A percentile compares a stretch with the other conserved stretches of the same genome.
These are phyloP conservation scores for Mycena floridula DNA, from an alignment of 768 basidiomycete species.

Conservation along the genomic window DNA sequence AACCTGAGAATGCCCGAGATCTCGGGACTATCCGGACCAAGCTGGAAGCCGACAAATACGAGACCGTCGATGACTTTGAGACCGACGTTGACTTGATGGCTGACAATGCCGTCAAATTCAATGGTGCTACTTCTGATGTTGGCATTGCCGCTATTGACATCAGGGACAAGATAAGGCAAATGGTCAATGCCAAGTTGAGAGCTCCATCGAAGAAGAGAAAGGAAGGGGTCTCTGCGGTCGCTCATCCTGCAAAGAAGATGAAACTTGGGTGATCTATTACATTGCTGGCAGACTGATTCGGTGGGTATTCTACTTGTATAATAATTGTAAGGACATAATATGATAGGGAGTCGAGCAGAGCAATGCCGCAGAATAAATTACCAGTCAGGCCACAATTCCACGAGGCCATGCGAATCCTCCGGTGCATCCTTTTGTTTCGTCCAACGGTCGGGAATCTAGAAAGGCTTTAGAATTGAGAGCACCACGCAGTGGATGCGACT, in stretches of 20 bases:
- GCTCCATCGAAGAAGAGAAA: slow-evolving; percentile 65
- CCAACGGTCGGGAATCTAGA: slow-evolving; percentile 83
- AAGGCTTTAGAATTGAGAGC: slow-evolving; percentile 1
- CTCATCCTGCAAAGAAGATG: slow-evolving; percentile 64
- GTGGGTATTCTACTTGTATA: too few species aligned
- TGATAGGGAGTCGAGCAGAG: too few species aligned
- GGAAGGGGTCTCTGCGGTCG: slow-evolving; percentile 57
- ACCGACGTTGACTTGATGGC: slow-evolving; percentile 87
- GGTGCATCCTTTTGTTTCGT: slow-evolving; percentile 80
- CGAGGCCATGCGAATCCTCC: slow-evolving; percentile 54
- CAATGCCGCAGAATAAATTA: slow-evolving; percentile 15
- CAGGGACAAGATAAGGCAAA: slow-evolving; percentile 46
- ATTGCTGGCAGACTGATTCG: too few species aligned
- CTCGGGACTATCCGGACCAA: slow-evolving; percentile 75
- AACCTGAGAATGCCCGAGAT: slow-evolving; percentile 82
- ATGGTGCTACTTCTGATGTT: slow-evolving; percentile 77
- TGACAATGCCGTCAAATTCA: slow-evolving; percentile 84
- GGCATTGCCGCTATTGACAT: slow-evolving; percentile 51
- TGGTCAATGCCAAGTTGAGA: slow-evolving; percentile 38
- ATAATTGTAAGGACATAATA: too few species aligned
- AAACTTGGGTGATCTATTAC: slow-evolving; percentile 42
- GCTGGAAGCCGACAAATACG: slow-evolving; percentile 79
- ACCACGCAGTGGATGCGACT: slow-evolving; percentile 15
- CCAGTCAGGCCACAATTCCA: slow-evolving; percentile 65
- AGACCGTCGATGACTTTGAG: slow-evolving; percentile 70